These are phyloP conservation scores for Friedmanniomyces simplex DNA, from an alignment of 495 filamentous ascomycete species.

Conservation along the genomic window DNA sequence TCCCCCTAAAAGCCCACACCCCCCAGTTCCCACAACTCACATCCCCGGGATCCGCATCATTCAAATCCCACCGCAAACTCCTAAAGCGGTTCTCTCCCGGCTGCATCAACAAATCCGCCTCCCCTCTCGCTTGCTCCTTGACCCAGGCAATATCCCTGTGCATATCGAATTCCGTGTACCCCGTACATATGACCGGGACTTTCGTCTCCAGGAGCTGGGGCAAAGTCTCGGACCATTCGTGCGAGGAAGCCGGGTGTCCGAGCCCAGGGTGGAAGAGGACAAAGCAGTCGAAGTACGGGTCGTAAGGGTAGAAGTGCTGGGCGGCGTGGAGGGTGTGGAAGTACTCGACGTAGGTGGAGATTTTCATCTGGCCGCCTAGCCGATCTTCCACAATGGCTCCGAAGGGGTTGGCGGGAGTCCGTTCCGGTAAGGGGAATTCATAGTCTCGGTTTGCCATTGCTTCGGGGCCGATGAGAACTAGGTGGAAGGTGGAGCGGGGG, in stretches of 20 bases:
- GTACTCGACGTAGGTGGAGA: constrained; percentile 94
- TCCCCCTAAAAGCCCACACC: constrained; percentile 90
- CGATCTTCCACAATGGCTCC: constrained; percentile 86
- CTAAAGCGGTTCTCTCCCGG: constrained; percentile 91
- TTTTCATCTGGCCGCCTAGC: constrained; percentile 76
- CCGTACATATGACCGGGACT: constrained; percentile 82
- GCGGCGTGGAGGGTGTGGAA: constrained; percentile 93
- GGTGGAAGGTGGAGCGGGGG: constrained; percentile 64
- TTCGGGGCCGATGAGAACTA: constrained; percentile 94
- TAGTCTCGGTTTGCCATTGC: constrained; percentile 81
- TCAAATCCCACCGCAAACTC: constrained; percentile 93
- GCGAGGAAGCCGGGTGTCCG: constrained; percentile 81
- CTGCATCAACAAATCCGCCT: constrained; percentile 84
- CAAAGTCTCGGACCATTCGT: constrained; percentile 87
- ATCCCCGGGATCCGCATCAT: constrained; percentile 90
- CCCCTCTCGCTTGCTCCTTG: constrained; percentile 65
- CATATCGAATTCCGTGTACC: constrained; percentile 94
- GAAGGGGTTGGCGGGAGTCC: constrained; percentile 77
- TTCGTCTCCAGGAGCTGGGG: constrained; percentile 89
- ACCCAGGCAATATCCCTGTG: constrained; percentile 84
- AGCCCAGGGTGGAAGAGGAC: constrained; percentile 93
- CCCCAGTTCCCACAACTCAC: constrained; percentile 95
- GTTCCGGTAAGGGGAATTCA: constrained; percentile 81
- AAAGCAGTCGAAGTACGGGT: constrained; percentile 96
- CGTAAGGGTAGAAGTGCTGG: constrained; percentile 78